Evolutionary conservation across 345 rosid genomes (phyloP).

Genomic region (Mangifera indica): DNA sequence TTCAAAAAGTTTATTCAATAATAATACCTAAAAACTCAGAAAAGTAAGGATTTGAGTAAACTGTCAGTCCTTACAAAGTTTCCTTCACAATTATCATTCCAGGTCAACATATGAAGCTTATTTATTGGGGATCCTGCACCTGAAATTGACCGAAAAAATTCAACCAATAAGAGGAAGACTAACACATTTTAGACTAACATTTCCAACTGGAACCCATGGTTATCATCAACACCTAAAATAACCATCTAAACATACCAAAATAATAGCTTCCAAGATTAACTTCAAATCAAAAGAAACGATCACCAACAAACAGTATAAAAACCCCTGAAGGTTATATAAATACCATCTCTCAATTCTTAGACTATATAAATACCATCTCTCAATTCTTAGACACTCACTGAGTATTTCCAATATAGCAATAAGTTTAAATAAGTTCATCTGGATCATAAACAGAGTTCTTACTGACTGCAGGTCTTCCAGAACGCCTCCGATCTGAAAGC

Average conservation of each 20-base stretch:
- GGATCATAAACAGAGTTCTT: constrained; percentile 29
- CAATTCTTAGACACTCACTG: neutral
- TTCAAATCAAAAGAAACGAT: constrained; percentile 1
- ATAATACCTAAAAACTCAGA: neutral
- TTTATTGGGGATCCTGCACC: constrained; percentile 37
- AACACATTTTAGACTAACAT: neutral
- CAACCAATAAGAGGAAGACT: constrained; percentile 2
- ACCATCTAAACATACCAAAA: neutral
- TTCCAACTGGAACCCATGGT: neutral
- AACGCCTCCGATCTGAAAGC: constrained; percentile 59
- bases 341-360: neutral
- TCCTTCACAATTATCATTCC: constrained; percentile 38
- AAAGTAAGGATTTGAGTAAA: neutral
- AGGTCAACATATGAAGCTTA: constrained; percentile 35
- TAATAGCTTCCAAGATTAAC: neutral
- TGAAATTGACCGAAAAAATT: constrained; percentile 28
- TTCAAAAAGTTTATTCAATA: constrained; percentile 19
- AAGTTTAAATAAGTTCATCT: neutral
- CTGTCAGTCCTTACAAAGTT: constrained; percentile 42
- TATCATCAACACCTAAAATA: constrained; percentile 1
- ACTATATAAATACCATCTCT: constrained; percentile 3
- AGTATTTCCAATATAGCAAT: neutral
- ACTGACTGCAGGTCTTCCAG: constrained; percentile 44
- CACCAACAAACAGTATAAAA: neutral
- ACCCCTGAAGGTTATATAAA: neutral